Conservation (phyloP, 768 basidiomycete species). For the Mycena rosella region DNA sequence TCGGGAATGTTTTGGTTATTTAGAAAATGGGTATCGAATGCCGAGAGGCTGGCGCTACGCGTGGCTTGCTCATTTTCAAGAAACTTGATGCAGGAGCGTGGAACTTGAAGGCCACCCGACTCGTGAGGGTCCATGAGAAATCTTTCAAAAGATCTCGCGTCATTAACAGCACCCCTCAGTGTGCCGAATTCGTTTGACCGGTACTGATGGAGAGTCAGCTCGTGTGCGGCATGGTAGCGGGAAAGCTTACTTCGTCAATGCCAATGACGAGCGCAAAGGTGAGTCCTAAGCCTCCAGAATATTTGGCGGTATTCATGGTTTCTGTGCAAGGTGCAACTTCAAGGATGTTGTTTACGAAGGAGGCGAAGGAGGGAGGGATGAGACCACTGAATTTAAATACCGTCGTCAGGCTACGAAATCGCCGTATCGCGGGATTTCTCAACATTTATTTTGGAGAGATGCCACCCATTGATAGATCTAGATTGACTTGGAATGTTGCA, state of each 20-base stretch:
- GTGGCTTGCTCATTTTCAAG: background rate
- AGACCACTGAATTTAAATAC: no score
- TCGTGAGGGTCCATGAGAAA: background rate
- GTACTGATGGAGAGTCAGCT: background rate
- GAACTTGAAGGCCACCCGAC: background rate
- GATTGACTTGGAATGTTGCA: no score
- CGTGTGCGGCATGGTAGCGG: no score
- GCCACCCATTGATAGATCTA: no score
- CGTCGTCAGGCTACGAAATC: no score
- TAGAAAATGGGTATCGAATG: background rate
- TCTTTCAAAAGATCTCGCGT: background rate
- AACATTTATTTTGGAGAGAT: no score
- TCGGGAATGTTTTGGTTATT: constrained; percentile 7
- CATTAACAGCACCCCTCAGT: constrained; percentile 2
- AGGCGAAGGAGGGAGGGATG: no score
- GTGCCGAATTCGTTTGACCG: background rate
- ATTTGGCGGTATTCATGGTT: no score
- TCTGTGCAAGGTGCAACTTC: no score
- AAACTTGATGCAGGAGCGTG: background rate
- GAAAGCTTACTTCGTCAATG: background rate
- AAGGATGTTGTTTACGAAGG: no score
- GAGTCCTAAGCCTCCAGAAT: no score
- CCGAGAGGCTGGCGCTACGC: background rate
- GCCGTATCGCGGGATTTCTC: no score
- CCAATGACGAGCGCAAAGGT: background rate